Conservation (phyloP, 2,329 filamentous ascomycete species). For the Claviceps capensis region DNA sequence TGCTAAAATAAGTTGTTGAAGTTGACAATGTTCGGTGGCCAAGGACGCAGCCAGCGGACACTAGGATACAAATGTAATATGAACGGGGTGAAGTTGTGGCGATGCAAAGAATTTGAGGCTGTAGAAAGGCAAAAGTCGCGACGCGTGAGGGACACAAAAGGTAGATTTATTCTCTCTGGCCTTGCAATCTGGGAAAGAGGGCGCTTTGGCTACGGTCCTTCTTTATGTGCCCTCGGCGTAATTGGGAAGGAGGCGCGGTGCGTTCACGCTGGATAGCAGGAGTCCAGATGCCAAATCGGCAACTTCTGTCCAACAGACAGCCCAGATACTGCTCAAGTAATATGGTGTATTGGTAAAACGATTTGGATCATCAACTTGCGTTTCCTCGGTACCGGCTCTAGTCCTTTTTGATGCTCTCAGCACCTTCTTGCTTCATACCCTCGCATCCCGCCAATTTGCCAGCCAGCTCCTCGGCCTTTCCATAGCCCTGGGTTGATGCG, state of each 20-base stretch:
- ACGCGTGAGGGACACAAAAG: background rate
- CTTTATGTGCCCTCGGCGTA: background rate
- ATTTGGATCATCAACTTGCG: too few species aligned
- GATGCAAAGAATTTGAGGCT: conserved; percentile 4
- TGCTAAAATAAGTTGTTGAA: background rate
- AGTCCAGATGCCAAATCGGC: background rate
- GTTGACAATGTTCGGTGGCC: background rate
- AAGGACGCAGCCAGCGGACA: background rate
- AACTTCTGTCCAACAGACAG: background rate
- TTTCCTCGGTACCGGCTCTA: conserved; percentile 3
- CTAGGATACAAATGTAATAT: background rate
- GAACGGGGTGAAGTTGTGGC: conserved; percentile 1
- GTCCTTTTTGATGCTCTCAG: conserved; percentile 29
- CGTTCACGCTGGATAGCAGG: background rate
- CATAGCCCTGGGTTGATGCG: conserved; percentile 36
- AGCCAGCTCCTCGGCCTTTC: conserved; percentile 49
- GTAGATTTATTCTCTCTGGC: background rate
- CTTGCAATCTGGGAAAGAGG: background rate
- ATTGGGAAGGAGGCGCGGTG: background rate
- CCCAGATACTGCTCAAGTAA: too few species aligned
- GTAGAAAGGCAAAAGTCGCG: background rate
- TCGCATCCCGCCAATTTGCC: conserved; percentile 52
- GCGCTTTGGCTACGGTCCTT: background rate
- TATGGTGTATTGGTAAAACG: too few species aligned
- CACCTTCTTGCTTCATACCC: conserved; percentile 54